These are phyloP conservation scores for Carex scoparia DNA, from an alignment of 176 grass and related monocot species.

Conservation along the genomic window DNA sequence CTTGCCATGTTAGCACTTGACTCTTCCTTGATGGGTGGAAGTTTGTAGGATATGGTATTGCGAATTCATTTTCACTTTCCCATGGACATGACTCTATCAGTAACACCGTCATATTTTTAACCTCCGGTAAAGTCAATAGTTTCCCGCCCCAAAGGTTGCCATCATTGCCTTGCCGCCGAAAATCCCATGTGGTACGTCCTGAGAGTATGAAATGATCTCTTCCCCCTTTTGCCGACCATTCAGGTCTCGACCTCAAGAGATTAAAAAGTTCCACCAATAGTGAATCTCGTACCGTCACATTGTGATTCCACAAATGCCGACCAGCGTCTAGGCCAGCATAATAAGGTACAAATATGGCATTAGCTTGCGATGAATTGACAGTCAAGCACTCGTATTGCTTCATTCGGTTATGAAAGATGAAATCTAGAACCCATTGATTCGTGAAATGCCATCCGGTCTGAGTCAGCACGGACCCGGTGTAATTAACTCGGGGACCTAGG, in stretches of 20 bases:
- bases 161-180: conserved; percentile 29
- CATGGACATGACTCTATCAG: conserved; percentile 71
- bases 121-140: conserved; percentile 42
- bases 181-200: conserved; percentile 66
- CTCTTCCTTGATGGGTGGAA: conserved; percentile 63
- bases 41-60: conserved; percentile 54
- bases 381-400: conserved; percentile 82
- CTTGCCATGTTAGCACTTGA: conserved; percentile 46
- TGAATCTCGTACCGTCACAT: conserved; percentile 37
- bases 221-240: conserved; percentile 54
- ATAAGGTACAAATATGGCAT: conserved; percentile 68
- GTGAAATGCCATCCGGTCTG: conserved; percentile 66
- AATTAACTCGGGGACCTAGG: conserved; percentile 42
- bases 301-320: conserved; percentile 53
- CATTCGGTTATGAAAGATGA: conserved; percentile 72
- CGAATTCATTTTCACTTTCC: conserved; percentile 57
- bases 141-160: conserved; percentile 50
- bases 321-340: conserved; percentile 61
- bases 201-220: conserved; percentile 76
- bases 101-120: conserved; percentile 57
- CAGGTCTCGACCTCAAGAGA: conserved; percentile 30
- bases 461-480: conserved; percentile 37
- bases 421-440: conserved; percentile 47
- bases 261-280: conserved; percentile 39
- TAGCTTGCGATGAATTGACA: conserved; percentile 46